A percentile compares a stretch with the other conserved stretches of the same genome.
Conservation (phyloP, 768 basidiomycete species). For the Boletus barrowsii region DNA sequence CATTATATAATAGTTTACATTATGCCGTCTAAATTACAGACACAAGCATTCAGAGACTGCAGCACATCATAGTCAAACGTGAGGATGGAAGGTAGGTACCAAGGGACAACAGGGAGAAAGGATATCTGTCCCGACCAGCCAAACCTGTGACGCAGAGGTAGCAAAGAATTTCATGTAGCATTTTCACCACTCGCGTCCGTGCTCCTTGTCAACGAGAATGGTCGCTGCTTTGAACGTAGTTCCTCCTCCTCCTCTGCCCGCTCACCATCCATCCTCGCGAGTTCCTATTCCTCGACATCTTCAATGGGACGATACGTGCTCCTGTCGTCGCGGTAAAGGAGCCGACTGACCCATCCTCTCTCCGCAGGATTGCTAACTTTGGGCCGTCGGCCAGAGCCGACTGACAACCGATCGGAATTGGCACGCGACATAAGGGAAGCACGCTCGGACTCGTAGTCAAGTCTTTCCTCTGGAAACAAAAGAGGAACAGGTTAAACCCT, state of each 20-base stretch:
- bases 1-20: conserved; percentile 2
- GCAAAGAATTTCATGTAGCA: conserved; percentile 3
- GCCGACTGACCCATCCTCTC: conserved; percentile 48
- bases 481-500: background rate
- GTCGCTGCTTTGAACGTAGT: conserved; percentile 12
- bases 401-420: conserved; percentile 38
- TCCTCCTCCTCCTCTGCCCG: conserved; percentile 28
- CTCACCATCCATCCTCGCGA: conserved; percentile 48
- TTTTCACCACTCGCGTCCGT: conserved; percentile 6
- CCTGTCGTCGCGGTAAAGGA: conserved; percentile 44
- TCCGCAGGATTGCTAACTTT: conserved; percentile 19
- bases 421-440: conserved; percentile 49
- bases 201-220: conserved; percentile 11
- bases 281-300: conserved; percentile 53
- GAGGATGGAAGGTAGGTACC: conserved; percentile 29
- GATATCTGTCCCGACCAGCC: background rate
- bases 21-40: conserved; percentile 13
- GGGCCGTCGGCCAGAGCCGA: conserved; percentile 26
- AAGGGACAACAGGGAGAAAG: conserved; percentile 2
- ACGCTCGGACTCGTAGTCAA: conserved; percentile 65
- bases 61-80: conserved; percentile 3
- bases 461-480: conserved; percentile 45
- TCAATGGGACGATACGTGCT: conserved; percentile 48
- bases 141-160: conserved; percentile 3
- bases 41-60: background rate